Evolutionary conservation across 2,329 filamentous ascomycete genomes (phyloP).

Genomic region (Colletotrichum trifolii): DNA sequence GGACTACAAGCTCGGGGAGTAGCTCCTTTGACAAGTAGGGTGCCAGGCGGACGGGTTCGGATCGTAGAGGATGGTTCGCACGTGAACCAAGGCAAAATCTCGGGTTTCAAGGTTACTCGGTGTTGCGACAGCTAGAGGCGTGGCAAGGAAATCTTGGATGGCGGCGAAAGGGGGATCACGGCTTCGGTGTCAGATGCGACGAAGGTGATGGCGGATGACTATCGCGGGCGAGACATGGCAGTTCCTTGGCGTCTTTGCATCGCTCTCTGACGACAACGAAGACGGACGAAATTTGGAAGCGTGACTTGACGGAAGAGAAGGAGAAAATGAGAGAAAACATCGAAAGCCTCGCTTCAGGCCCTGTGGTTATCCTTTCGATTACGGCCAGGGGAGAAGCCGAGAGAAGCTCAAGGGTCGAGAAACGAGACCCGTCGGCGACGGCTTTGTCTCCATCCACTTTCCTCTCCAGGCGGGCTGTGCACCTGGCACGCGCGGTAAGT

Average conservation of each 20-base stretch:
- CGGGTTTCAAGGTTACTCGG: slow-evolving; percentile 9
- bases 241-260: slow-evolving; percentile 20
- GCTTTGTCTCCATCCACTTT: slow-evolving; percentile 8
- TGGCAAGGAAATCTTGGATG: not conserved
- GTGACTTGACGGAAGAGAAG: not conserved
- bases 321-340: slow-evolving; percentile 10
- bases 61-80: slow-evolving; percentile 7
- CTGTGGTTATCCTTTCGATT: no score
- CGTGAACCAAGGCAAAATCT: slow-evolving; percentile 9
- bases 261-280: not conserved
- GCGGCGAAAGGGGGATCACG: slow-evolving; percentile 21
- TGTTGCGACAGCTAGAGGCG: no score
- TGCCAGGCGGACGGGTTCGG: not conserved
- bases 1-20: not conserved
- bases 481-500: slow-evolving; percentile 34
- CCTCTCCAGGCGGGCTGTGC: slow-evolving; percentile 24
- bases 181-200: slow-evolving; percentile 31
- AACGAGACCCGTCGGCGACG: slow-evolving; percentile 7
- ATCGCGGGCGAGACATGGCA: slow-evolving; percentile 32
- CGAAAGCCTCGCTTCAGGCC: slow-evolving; percentile 1
- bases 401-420: not conserved
- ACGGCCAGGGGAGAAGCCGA: not conserved
- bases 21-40: slow-evolving; percentile 9
- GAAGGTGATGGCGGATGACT: slow-evolving; percentile 33
- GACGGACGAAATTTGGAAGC: not conserved